Base-by-base conservation (phyloP, 2,329 filamentous ascomycete species). In the Tricladium varicosporioides region DNA sequence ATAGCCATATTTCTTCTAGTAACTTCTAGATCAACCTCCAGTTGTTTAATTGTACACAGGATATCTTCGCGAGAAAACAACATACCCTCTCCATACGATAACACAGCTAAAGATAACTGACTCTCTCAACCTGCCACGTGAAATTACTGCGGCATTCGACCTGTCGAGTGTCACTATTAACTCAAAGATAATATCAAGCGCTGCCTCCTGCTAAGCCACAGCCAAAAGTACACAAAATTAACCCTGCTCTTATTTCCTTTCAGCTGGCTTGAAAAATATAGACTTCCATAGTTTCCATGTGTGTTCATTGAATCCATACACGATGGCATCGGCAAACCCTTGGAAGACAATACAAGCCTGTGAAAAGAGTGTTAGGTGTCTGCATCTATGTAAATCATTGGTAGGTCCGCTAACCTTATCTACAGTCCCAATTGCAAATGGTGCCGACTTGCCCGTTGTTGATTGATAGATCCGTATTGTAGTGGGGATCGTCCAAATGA, bases 401-500 rank as follows among this genome's bases (percentile, higher is more conserved):
- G 19, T n/a, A 44, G 15, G 14, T 10, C 3, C 32, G 36, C 48
- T 16, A 57, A 63, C 60, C 46, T 64, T 64, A 48, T 64, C 62
- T 9, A 64, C 32, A 7, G 60, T 62, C 5, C 42, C 60, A 32
- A 64, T 57, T 7, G 66, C 62, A 57, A 75, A 73, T 0, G 74
- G 70, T 11, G 73, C 73, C 2, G 70, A 54, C 40, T 66, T 66
- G 1, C 68, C 65, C 1, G 61, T 72, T 15, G 67, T 65, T 11
- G 69, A 65, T 52, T 77, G 74, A 48, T 76, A 76, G 16, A 76
- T 73, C 11, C 74, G 66, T 49, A 76, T 72, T 0, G 64, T 56
- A 0, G 74, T 76, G 0, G 75, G 75, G 36, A 76, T 69, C 0
- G 70, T 70, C 75, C 74, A 77, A 31, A 76, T 70, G 2, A 74